Base-by-base conservation (phyloP, 257 asterid genomes). In the Nicotiana otophora region DNA sequence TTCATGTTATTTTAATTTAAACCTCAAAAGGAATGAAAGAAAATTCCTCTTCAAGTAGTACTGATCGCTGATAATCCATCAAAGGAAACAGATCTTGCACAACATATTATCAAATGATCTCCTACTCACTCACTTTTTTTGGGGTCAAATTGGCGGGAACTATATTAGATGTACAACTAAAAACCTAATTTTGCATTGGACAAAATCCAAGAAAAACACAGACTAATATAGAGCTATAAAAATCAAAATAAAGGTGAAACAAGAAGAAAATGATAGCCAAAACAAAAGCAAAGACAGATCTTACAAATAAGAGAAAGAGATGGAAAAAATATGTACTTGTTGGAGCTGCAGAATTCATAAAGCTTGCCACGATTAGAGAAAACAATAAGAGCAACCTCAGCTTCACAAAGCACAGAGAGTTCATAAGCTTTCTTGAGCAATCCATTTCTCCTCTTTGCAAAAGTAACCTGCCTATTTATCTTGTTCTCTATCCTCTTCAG, bases 301-400 rank as follows among this genome's bases (percentile, higher is more conserved):
- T 78, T 39, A 16, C 0, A 77, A 54, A 36, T 33, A 76, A 33
- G 11, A 6, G 3, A 77, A 10, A 14, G 54, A 76, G 78, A 51
- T 55, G 66, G 81, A 58, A 68, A 23, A 53, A 62, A 28, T 12
- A 20, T 5, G 19, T 92, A 93, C 98, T 94, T 91, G 89, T 94
- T 89, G 65, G 91, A 80, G 87, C 98, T 94, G 89, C 97, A 93
- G 84, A 94, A 94, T 82, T 94, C 98, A 54, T 94, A 94, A 84
- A 94, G 98, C 91, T 94, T 94, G 61, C 98, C 98, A n/a, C 98
- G 92, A 87, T 90, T 94, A 16, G 98, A 94, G 94, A 94, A 94
- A 88, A 94, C 83, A 72, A 94, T 89, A 20, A 94, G 98, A 36
- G 97, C 98, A 62, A 93, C 95, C 82, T 92, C 97, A 57, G 97